Evolutionary conservation across 2,329 filamentous ascomycete genomes (phyloP), one percentile per base, ranked within the genome.

Genomic region (Alternaria incomplexa): DNA sequence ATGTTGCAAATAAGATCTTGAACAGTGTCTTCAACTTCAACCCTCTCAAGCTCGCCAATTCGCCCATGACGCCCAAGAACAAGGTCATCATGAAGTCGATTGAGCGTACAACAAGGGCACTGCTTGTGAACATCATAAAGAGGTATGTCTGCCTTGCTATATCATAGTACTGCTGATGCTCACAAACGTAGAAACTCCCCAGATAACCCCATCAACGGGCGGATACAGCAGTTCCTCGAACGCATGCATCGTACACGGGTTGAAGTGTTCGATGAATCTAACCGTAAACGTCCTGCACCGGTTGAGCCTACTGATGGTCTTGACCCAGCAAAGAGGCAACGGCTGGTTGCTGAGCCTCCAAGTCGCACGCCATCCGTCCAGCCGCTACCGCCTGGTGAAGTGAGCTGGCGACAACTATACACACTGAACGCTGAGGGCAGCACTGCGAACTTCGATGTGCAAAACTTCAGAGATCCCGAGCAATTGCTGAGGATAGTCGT

Each of bases 51-150:
- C 87, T 93, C 67, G 92, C 91, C 60, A 91, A 88, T 72, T 88
- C 89, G 2, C 90, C 91, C 4, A 87, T 96, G 83, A 95, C 91
- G 1, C 87, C 93, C 3, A 93, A 90, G 75, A 87, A 88, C 53
- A 93, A 91, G 71, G 91, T 99, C 63, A 88, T 95, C 72, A 87
- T 97, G 64, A 93, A 90, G 80, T 98, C 95, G 6, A 96, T 99
- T 89, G 95, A 97, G 79, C 93, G 97, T 77, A 99, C 96, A 23
- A 92, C 92, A 4, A 88, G 93, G 72, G 89, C 93, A 69, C 83
- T 99, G 50, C 85, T 98, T 43, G 87, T 94, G 56, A 94, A 97
- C 80, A 84, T 97, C 56, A 85, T 91, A 69, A 95, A 95, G 82
- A 87, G 89, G 90, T 92, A 84, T 69, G 84, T 65, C 12, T 30